Evolutionary conservation across 345 rosid species (phyloP).

Genomic region (Dipteronia sinensis): DNA sequence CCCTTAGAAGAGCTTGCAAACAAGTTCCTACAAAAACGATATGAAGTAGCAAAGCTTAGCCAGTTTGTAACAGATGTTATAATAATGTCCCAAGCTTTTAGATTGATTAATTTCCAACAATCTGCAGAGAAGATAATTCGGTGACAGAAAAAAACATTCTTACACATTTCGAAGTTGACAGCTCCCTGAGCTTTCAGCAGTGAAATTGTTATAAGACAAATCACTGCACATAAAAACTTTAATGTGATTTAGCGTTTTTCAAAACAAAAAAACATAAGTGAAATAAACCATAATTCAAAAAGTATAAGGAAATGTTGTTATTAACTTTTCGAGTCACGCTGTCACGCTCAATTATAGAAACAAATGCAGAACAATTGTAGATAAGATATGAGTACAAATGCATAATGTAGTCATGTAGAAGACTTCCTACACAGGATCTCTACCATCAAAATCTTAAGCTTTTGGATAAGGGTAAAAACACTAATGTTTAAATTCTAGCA

Average conservation of each 20-base stretch:
- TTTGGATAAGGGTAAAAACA: too few species aligned
- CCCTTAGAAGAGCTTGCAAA: conserved; percentile 34
- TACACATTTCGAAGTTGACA: conserved; percentile 26
- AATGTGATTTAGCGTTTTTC: not conserved
- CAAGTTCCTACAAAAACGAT: conserved; percentile 36
- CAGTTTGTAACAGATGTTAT: not conserved
- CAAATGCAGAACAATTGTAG: too few species aligned
- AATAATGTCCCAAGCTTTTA: not conserved
- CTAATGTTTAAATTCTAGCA: too few species aligned
- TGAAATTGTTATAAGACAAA: conserved; percentile 40
- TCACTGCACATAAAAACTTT: conserved; percentile 29
- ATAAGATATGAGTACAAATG: too few species aligned
- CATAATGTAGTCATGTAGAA: too few species aligned
- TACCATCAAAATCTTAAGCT: too few species aligned
- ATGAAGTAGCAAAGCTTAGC: not conserved
- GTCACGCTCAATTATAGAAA: too few species aligned
- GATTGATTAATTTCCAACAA: not conserved
- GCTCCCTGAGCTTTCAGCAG: not conserved
- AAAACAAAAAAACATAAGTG: not conserved
- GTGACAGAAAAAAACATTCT: conserved; percentile 10
- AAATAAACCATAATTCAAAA: not conserved
- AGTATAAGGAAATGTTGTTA: not conserved
- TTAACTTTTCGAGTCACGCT: not conserved
- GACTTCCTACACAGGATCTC: too few species aligned
- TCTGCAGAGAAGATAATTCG: not conserved